phyloP scores from a whole-genome alignment of 164 flowering plant species.

The Piper longum region DNA sequence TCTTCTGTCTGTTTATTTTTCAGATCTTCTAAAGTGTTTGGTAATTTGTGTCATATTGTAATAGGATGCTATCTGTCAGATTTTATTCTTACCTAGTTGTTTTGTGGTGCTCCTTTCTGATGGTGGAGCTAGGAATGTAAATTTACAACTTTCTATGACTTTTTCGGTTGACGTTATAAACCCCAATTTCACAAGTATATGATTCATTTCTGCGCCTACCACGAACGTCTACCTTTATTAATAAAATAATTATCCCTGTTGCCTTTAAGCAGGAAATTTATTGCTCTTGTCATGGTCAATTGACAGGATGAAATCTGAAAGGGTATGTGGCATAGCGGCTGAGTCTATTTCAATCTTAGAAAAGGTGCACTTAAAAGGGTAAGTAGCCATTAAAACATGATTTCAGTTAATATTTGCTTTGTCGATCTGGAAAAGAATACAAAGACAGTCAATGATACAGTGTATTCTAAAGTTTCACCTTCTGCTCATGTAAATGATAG shows the following conservation, averaged over 20 bases:
- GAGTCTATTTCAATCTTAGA: conserved; percentile 80
- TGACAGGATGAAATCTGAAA: conserved; percentile 71
- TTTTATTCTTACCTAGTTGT: not conserved
- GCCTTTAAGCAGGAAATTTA: not conserved
- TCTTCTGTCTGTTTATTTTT: not conserved
- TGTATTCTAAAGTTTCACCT: too few species aligned
- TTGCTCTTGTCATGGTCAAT: conserved; percentile 2
- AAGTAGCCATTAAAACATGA: conserved; percentile 4
- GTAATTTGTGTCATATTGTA: not conserved
- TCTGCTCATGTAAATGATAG: too few species aligned
- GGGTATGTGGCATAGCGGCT: conserved; percentile 86
- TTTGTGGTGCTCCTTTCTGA: not conserved
- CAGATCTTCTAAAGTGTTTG: not conserved
- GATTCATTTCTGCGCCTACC: too few species aligned
- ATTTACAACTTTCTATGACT: not conserved
- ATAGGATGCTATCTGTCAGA: not conserved
- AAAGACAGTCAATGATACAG: too few species aligned
- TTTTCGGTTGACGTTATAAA: too few species aligned
- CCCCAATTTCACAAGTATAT: not conserved
- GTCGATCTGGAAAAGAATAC: not conserved
- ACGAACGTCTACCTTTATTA: too few species aligned
- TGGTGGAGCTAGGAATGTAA: not conserved
- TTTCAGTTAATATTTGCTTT: not conserved
- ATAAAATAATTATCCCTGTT: not conserved
- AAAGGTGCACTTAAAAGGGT: conserved; percentile 86